Percentiles rank a stretch among this genome's conserved stretches.
Evolutionary conservation across 2,329 filamentous ascomycete genomes (phyloP).

Genomic region (Neofusicoccum umdonicola): DNA sequence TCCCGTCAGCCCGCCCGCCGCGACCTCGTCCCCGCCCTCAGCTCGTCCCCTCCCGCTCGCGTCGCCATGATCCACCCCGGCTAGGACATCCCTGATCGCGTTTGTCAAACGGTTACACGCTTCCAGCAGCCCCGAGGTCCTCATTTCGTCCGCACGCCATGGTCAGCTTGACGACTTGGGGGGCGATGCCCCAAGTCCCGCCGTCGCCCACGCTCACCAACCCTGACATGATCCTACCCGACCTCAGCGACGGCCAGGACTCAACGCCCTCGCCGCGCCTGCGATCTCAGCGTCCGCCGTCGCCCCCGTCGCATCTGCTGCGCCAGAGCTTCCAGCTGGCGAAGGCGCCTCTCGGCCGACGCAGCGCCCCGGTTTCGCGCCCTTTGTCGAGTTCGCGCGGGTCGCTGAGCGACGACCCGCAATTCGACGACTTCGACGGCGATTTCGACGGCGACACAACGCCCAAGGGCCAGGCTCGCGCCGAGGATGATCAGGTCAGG

Average conservation of each 20-base stretch:
- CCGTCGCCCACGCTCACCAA: constrained; percentile 86
- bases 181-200: constrained; percentile 30
- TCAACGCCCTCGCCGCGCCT: constrained; percentile 50
- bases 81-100: constrained; percentile 18
- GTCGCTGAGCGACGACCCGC: background rate
- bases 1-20: background rate
- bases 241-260: constrained; percentile 30
- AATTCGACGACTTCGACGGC: constrained; percentile 8
- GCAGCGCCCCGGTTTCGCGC: constrained; percentile 20
- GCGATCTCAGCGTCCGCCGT: constrained; percentile 49
- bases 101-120: constrained; percentile 12
- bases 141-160: background rate
- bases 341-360: constrained; percentile 31
- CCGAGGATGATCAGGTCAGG: background rate
- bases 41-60: background rate
- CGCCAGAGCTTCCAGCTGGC: constrained; percentile 28
- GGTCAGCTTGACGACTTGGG: constrained; percentile 16
- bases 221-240: constrained; percentile 90
- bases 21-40: background rate
- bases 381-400: background rate
- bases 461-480: constrained; percentile 1
- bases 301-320: constrained; percentile 32
- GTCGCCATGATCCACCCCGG: constrained; percentile 11
- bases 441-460: constrained; percentile 16
- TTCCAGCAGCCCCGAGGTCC: background rate